Conservation (phyloP, 805 yeast genomes). For the Kazachstania africana region DNA sequence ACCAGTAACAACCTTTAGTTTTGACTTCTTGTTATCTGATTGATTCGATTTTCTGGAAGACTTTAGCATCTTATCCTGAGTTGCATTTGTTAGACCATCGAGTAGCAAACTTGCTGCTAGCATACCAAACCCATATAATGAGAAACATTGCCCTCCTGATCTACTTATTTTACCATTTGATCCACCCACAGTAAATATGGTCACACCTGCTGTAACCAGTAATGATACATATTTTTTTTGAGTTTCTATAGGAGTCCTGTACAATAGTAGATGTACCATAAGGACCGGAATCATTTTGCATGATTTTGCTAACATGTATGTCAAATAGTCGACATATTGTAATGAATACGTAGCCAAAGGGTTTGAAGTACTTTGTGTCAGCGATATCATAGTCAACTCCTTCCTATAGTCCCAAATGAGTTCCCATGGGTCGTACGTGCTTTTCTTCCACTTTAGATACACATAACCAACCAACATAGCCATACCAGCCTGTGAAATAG, state of each 20-base stretch:
- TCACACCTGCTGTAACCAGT: conserved; percentile 75
- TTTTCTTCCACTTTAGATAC: conserved; percentile 35
- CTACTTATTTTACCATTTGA: conserved; percentile 19
- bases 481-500: conserved; percentile 58
- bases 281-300: conserved; percentile 94
- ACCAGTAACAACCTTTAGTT: conserved; percentile 45
- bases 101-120: conserved; percentile 54
- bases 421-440: conserved; percentile 21
- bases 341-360: conserved; percentile 76
- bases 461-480: conserved; percentile 59
- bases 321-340: conserved; percentile 74
- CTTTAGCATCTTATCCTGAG: conserved; percentile 78
- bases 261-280: conserved; percentile 63
- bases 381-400: conserved; percentile 42
- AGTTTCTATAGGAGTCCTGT: conserved; percentile 57
- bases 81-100: conserved; percentile 88
- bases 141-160: conserved; percentile 27
- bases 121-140: conserved; percentile 45
- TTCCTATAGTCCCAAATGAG: conserved; percentile 26
- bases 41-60: conserved; percentile 6
- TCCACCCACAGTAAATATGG: conserved; percentile 55
- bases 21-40: conserved; percentile 3
- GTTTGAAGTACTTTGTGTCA: conserved; percentile 69
- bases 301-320: conserved; percentile 77
- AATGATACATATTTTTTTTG: conserved; percentile 71